Percentiles rank a stretch among this genome's conserved stretches.
Conservation (phyloP, 108 stramenopile genomes). For the Fragilaria radians region DNA sequence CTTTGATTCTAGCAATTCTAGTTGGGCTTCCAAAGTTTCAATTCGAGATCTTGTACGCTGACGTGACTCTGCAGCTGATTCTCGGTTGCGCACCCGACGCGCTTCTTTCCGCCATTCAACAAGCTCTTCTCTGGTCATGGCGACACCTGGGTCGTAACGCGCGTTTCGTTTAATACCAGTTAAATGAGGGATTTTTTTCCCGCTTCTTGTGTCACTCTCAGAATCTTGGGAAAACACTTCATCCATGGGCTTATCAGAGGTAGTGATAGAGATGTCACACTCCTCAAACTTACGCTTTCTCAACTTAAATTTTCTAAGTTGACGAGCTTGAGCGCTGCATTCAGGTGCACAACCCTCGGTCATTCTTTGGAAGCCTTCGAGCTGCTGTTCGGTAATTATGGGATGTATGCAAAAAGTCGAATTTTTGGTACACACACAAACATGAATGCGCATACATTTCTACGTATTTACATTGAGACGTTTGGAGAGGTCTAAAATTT, state of each 20-base stretch:
- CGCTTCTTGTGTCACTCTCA: background rate
- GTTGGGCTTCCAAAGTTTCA: slow-evolving; percentile 55
- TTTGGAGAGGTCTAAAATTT: too few species aligned
- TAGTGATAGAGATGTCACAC: background rate
- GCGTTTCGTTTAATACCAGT: slow-evolving; percentile 45
- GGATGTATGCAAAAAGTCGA: too few species aligned
- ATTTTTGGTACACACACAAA: too few species aligned
- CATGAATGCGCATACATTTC: too few species aligned
- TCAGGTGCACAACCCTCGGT: too few species aligned
- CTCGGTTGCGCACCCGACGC: slow-evolving; percentile 69
- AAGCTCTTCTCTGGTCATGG: slow-evolving; percentile 60
- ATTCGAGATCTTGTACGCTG: slow-evolving; percentile 52
- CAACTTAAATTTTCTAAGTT: background rate
- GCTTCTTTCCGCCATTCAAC: slow-evolving; percentile 72
- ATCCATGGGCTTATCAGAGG: too few species aligned
- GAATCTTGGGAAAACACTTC: slow-evolving; percentile 4
- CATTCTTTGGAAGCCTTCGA: too few species aligned
- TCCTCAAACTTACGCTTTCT: background rate
- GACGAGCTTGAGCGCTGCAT: background rate
- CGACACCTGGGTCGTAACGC: slow-evolving; percentile 45
- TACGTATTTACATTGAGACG: too few species aligned
- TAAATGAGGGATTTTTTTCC: slow-evolving; percentile 18
- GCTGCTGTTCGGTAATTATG: too few species aligned
- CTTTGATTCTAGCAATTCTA: slow-evolving; percentile 31
- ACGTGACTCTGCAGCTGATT: slow-evolving; percentile 62